Conservation (phyloP, 805 yeast species). For the Kregervanrija delftensis region DNA sequence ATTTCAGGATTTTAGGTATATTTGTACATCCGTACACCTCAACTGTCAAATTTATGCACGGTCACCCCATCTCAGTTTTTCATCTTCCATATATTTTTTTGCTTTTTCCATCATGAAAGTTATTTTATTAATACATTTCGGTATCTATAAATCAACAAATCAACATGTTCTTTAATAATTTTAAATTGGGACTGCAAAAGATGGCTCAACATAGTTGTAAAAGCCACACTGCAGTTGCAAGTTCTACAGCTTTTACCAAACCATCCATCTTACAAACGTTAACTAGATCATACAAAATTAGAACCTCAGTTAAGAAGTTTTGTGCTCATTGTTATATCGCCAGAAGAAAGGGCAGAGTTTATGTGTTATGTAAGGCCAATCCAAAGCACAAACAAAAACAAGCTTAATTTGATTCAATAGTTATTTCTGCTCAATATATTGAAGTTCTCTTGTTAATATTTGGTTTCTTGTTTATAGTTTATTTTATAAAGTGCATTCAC, state of each 20-base stretch:
- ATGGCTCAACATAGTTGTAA: slow-evolving; percentile 5
- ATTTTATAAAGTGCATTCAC: background rate
- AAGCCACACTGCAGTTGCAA: too few relatives aligned
- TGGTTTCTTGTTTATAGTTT: background rate
- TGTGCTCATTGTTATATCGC: slow-evolving; percentile 90
- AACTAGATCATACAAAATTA: slow-evolving; percentile 77
- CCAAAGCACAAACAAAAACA: slow-evolving; percentile 94
- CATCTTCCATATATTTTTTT: too few relatives aligned
- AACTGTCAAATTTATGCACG: too few relatives aligned
- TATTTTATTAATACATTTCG: background rate
- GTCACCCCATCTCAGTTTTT: too few relatives aligned
- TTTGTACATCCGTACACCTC: too few relatives aligned
- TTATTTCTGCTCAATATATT: too few relatives aligned
- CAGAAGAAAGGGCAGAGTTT: slow-evolving; percentile 90
- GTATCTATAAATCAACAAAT: background rate
- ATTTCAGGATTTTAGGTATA: too few relatives aligned
- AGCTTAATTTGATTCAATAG: slow-evolving; percentile 34
- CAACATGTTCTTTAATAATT: slow-evolving; percentile 19
- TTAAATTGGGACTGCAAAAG: slow-evolving; percentile 21
- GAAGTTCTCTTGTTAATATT: too few relatives aligned
- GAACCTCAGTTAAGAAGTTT: slow-evolving; percentile 88
- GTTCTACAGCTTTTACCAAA: background rate
- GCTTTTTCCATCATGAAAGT: background rate
- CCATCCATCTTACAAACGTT: slow-evolving; percentile 12
- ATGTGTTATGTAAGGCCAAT: slow-evolving; percentile 87